Conservation (phyloP, 192 early-diverging fungal genomes). For the Backusella australiensis region DNA sequence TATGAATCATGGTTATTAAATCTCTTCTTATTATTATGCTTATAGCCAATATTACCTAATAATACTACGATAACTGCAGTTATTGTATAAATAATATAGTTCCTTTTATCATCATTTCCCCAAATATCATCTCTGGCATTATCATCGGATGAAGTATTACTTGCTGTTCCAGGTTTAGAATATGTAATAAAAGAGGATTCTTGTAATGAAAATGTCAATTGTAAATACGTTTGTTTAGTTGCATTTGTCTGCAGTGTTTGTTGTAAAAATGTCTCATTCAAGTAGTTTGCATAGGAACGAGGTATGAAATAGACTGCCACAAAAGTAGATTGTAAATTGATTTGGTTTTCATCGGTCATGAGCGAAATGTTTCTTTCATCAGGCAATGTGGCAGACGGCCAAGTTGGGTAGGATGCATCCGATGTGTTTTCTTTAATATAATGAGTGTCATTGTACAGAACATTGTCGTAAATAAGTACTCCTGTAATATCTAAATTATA, state of each 20-base stretch:
- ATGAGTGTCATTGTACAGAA: slow-evolving; percentile 12
- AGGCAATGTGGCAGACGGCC: background rate
- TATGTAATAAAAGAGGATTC: slow-evolving; percentile 5
- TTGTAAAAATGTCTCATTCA: background rate
- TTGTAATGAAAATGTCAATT: slow-evolving; percentile 13
- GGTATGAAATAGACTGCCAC: slow-evolving; percentile 32
- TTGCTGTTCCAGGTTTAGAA: background rate
- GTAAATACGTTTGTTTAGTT: slow-evolving; percentile 12
- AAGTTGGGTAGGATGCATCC: slow-evolving; percentile 1
- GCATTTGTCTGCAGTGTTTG: background rate
- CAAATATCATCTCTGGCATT: background rate
- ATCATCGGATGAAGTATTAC: background rate
- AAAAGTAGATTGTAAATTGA: slow-evolving; percentile 5
- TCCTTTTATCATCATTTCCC: background rate
- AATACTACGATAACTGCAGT: background rate
- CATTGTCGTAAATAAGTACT: slow-evolving; percentile 24
- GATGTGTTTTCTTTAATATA: background rate
- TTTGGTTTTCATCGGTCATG: slow-evolving; percentile 24
- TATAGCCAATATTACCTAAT: background rate
- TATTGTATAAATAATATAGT: slow-evolving; percentile 10
- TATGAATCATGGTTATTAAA: background rate
- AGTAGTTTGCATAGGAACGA: background rate
- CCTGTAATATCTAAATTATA: slow-evolving; percentile 10
- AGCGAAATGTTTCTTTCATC: slow-evolving; percentile 9
- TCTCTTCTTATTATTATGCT: background rate